A percentile compares a stretch with the other conserved stretches of the same genome.
phyloP scores from a whole-genome alignment of 1,139 yeast genomes.

The Yamadazyma spencermartinsiae region DNA sequence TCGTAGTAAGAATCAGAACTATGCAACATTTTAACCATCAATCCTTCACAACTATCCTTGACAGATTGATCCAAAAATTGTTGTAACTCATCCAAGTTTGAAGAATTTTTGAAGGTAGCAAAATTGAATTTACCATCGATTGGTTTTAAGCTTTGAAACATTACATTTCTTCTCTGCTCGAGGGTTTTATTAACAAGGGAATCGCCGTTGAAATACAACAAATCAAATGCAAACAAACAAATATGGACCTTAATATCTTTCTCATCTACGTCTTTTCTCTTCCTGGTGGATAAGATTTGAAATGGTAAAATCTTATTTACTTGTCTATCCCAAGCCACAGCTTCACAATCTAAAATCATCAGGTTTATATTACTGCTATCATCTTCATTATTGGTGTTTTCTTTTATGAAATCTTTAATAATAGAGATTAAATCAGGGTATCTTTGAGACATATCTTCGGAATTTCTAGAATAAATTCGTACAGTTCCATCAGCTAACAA shows the following conservation, averaged over 20 bases:
- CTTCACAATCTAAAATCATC: slow-evolving; percentile 89
- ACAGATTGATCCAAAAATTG: slow-evolving; percentile 86
- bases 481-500: slow-evolving; percentile 65
- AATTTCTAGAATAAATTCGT: slow-evolving; percentile 84
- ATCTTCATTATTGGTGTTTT: slow-evolving; percentile 31
- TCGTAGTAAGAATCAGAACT: slow-evolving; percentile 84
- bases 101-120: slow-evolving; percentile 74
- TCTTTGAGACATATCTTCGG: slow-evolving; percentile 95
- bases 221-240: slow-evolving; percentile 89
- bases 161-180: slow-evolving; percentile 63
- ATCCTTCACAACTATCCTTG: slow-evolving; percentile 89
- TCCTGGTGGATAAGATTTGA: slow-evolving; percentile 88
- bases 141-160: slow-evolving; percentile 56
- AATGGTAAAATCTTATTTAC: slow-evolving; percentile 81
- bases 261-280: slow-evolving; percentile 87
- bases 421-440: slow-evolving; percentile 86
- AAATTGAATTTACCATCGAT: slow-evolving; percentile 79
- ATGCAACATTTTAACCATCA: slow-evolving; percentile 89
- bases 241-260: slow-evolving; percentile 87
- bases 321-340: slow-evolving; percentile 95
- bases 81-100: slow-evolving; percentile 78
- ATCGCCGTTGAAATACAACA: slow-evolving; percentile 70
- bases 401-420: slow-evolving; percentile 57
- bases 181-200: slow-evolving; percentile 70
- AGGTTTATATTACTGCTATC: slow-evolving; percentile 33